Percentiles rank a stretch among this genome's conserved stretches.
Evolutionary conservation across 1,284 basidiomycete genomes (phyloP).

Genomic region (Puccinia polysora): DNA sequence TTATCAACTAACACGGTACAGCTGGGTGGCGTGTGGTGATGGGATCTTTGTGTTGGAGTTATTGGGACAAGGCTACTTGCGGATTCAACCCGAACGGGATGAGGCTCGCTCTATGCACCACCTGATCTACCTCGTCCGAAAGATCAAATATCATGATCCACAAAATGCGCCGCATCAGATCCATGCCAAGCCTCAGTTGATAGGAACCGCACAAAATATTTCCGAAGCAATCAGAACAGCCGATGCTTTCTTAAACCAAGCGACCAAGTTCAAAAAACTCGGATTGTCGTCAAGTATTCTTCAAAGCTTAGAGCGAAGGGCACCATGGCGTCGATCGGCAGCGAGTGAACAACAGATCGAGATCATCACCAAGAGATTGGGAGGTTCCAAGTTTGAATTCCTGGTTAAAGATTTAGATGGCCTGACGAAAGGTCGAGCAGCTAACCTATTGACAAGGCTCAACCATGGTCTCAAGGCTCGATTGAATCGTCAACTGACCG

Average conservation of each 20-base stretch:
- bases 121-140: slow-evolving; percentile 22
- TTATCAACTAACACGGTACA: slow-evolving; percentile 49
- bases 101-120: slow-evolving; percentile 3
- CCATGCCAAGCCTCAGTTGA: slow-evolving; percentile 5
- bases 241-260: slow-evolving; percentile 17
- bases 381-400: slow-evolving; percentile 25
- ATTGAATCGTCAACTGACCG: slow-evolving; percentile 1
- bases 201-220: slow-evolving; percentile 8
- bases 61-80: slow-evolving; percentile 16
- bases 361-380: slow-evolving; percentile 63
- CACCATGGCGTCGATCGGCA: slow-evolving; percentile 64
- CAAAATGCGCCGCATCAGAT: slow-evolving; percentile 16
- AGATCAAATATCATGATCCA: slow-evolving; percentile 1
- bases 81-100: slow-evolving; percentile 15
- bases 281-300: slow-evolving; percentile 11
- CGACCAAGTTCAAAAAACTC: slow-evolving; percentile 18
- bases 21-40: slow-evolving; percentile 53
- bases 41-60: slow-evolving; percentile 50
- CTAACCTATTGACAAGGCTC: slow-evolving; percentile 68
- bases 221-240: slow-evolving; percentile 23
- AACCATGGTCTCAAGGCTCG: slow-evolving; percentile 60
- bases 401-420: neutral
- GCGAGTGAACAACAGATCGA: slow-evolving; percentile 66
- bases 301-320: slow-evolving; percentile 27
- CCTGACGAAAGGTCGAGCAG: slow-evolving; percentile 71